A percentile compares a stretch with the other conserved stretches of the same genome.
phyloP scores from a whole-genome alignment of 2,329 filamentous ascomycete species.

The Dryadomyces quercivorus region DNA sequence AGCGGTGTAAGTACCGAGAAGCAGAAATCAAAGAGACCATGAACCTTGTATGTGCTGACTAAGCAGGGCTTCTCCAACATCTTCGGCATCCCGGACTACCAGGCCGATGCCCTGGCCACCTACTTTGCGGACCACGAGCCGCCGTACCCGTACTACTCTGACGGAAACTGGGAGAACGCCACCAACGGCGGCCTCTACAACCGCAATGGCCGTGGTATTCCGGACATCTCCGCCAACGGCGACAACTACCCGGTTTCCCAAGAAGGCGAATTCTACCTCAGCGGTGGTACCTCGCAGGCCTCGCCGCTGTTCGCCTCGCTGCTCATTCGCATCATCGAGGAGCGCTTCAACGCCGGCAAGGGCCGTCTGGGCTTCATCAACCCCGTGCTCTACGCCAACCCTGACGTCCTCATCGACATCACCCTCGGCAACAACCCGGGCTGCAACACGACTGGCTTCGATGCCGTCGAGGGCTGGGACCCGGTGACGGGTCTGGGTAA shows the following conservation, averaged over 20 bases:
- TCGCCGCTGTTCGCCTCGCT: slow-evolving; percentile 45
- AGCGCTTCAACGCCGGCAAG: slow-evolving; percentile 36
- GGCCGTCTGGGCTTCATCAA: slow-evolving; percentile 23
- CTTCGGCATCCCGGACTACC: slow-evolving; percentile 24
- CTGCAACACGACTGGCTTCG: slow-evolving; percentile 19
- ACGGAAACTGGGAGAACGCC: slow-evolving; percentile 13
- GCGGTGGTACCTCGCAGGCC: slow-evolving; percentile 15
- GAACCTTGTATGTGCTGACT: no score
- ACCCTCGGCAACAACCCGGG: slow-evolving; percentile 18
- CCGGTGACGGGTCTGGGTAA: slow-evolving; percentile 16
- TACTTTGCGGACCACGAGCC: neutral
- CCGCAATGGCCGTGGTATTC: slow-evolving; percentile 13
- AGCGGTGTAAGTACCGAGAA: neutral
- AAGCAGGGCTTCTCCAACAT: slow-evolving; percentile 20
- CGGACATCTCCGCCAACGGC: slow-evolving; percentile 14
- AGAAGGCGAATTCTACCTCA: neutral
- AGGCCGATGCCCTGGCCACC: no score
- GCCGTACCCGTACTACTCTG: slow-evolving; percentile 27
- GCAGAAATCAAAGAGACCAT: no score
- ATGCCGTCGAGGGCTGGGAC: slow-evolving; percentile 16
- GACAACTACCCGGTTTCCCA: slow-evolving; percentile 7
- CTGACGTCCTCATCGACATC: slow-evolving; percentile 18
- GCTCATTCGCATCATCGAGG: slow-evolving; percentile 40
- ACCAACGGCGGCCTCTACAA: slow-evolving; percentile 14
- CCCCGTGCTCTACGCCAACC: slow-evolving; percentile 17